These are phyloP conservation scores for Arabidopsis suecica DNA, from an alignment of 345 rosid genomes.

Conservation along the genomic window DNA sequence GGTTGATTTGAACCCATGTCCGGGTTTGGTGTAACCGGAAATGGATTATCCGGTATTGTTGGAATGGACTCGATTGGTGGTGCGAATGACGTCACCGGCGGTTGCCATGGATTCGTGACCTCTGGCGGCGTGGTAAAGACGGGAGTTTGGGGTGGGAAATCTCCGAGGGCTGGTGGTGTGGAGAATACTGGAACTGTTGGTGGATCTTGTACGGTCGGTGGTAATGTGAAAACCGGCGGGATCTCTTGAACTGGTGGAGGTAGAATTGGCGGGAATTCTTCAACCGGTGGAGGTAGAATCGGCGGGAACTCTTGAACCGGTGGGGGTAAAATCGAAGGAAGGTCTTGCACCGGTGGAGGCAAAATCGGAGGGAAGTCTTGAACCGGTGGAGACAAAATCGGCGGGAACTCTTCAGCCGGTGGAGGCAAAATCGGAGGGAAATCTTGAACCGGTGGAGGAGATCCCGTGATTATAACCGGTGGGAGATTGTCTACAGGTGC, in stretches of 20 bases:
- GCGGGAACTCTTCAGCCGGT: background rate
- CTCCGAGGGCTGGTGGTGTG: constrained; percentile 38
- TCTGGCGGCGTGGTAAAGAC: constrained; percentile 30
- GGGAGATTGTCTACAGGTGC: background rate
- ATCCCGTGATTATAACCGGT: constrained; percentile 19
- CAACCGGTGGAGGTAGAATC: background rate
- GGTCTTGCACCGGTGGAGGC: background rate
- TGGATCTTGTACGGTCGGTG: constrained; percentile 36
- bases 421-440: background rate
- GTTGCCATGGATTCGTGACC: constrained; percentile 43
- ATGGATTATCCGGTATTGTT: constrained; percentile 39
- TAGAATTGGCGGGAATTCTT: constrained; percentile 13
- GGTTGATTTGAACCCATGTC: constrained; percentile 42
- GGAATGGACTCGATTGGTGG: constrained; percentile 39
- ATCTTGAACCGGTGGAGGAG: constrained; percentile 28
- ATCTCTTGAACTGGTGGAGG: constrained; percentile 13
- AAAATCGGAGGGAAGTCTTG: background rate
- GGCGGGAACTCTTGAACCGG: constrained; percentile 10
- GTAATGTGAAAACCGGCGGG: constrained; percentile 23
- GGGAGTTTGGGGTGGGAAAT: constrained; percentile 43
- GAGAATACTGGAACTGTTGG: constrained; percentile 37
- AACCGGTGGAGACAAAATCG: constrained; percentile 11
- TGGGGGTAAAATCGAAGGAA: constrained; percentile 19
- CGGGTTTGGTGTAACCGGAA: constrained; percentile 39
- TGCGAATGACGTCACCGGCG: constrained; percentile 35